Evolutionary conservation across 176 grass and related monocot species (phyloP).

Genomic region (Eleusine coracana): DNA sequence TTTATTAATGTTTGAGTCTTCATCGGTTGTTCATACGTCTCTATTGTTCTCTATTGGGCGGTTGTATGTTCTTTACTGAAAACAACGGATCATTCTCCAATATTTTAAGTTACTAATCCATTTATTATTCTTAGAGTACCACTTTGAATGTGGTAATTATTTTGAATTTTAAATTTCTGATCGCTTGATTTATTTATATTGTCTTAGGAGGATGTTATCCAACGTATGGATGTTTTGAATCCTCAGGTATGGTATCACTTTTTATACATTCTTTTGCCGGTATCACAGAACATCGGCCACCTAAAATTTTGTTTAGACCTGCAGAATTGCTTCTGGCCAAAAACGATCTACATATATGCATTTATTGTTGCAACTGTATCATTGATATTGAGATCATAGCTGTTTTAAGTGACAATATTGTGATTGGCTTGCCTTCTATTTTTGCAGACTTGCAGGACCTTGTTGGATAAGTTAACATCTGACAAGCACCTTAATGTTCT

Average conservation of each 20-base stretch:
- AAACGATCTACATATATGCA: neutral
- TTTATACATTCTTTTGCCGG: neutral
- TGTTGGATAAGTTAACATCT: constrained; percentile 60
- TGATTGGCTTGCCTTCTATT: constrained; percentile 2
- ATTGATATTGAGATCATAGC: neutral
- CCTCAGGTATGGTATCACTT: constrained; percentile 64
- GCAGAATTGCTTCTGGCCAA: neutral
- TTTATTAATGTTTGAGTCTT: neutral
- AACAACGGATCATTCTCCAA: neutral
- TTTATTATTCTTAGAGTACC: neutral
- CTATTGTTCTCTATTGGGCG: too few species aligned
- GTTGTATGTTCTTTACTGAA: neutral
- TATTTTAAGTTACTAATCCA: neutral
- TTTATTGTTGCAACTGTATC: neutral
- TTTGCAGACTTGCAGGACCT: constrained; percentile 77
- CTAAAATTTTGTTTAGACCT: neutral
- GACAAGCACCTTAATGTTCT: constrained; percentile 59
- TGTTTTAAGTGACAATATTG: constrained; percentile 20
- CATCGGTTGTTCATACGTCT: neutral
- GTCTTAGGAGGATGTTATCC: constrained; percentile 83
- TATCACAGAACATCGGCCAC: neutral
- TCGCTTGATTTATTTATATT: constrained; percentile 6
- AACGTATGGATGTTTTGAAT: constrained; percentile 82
- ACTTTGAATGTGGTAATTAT: neutral
- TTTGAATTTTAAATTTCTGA: constrained; percentile 17